Evolutionary conservation across 2,329 filamentous ascomycete genomes (phyloP).

Genomic region (Dactylonectria estremocensis): DNA sequence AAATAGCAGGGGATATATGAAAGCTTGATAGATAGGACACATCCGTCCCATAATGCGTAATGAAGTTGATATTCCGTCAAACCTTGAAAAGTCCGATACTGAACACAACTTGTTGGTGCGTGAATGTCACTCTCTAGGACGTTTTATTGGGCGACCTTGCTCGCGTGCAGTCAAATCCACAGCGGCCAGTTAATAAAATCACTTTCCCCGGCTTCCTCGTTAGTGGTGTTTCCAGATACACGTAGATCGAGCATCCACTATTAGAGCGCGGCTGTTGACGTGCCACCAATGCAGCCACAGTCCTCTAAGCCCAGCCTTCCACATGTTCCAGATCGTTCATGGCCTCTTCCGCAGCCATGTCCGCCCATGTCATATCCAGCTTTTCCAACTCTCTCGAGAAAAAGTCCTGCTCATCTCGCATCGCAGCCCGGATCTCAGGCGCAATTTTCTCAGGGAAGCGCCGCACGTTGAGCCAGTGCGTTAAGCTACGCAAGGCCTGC

Average conservation of each 20-base stretch:
- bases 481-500: constrained; percentile 89
- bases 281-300: neutral
- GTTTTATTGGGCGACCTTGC: no score
- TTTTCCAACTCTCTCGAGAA: constrained; percentile 84
- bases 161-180: no score
- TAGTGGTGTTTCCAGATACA: neutral
- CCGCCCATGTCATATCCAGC: constrained; percentile 70
- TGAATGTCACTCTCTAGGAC: neutral
- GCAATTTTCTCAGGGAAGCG: constrained; percentile 86
- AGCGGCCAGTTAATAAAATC: neutral
- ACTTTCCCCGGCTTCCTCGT: neutral
- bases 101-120: neutral
- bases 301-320: constrained; percentile 45
- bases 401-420: constrained; percentile 84
- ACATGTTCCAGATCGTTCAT: constrained; percentile 54
- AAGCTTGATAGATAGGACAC: constrained; percentile 28
- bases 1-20: constrained; percentile 19
- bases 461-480: constrained; percentile 94
- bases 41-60: constrained; percentile 39
- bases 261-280: no score
- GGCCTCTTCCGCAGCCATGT: constrained; percentile 55
- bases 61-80: constrained; percentile 10
- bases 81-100: no score
- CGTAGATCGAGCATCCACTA: neutral
- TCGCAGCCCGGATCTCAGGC: constrained; percentile 67